These are phyloP conservation scores for Akanthomyces dipterigenus DNA, from an alignment of 2,329 filamentous ascomycete species.

Conservation along the genomic window DNA sequence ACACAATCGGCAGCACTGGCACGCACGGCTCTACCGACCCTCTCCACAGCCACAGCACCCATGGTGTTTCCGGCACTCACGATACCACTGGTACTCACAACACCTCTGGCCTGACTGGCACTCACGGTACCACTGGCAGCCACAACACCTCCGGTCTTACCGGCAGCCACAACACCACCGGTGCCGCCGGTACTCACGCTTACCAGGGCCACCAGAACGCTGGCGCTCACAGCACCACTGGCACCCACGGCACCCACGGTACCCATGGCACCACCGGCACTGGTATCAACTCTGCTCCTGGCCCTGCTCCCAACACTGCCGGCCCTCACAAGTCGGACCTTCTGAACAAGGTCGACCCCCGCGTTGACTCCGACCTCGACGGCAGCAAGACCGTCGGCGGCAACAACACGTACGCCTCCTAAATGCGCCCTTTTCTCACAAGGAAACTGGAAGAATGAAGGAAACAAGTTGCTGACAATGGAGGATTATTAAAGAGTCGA, in stretches of 20 bases:
- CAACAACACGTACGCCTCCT: conserved; percentile 39
- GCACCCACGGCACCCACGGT: conserved; percentile 12
- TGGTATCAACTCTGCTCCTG: conserved; percentile 21
- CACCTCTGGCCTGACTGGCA: conserved; percentile 13
- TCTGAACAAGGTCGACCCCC: conserved; percentile 49
- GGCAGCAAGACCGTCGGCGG: conserved; percentile 47
- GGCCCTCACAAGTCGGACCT: conserved; percentile 44
- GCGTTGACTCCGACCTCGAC: conserved; percentile 50
- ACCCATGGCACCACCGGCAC: conserved; percentile 13
- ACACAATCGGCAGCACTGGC: conserved; percentile 25
- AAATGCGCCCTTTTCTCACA: conserved; percentile 19
- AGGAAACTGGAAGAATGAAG: neutral
- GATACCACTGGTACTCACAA: conserved; percentile 8
- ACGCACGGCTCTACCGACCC: conserved; percentile 27
- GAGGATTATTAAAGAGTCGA: neutral
- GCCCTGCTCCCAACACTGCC: conserved; percentile 28
- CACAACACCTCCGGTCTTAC: conserved; percentile 14
- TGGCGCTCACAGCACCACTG: too few relatives aligned
- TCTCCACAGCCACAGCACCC: conserved; percentile 12
- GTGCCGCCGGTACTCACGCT: conserved; percentile 11
- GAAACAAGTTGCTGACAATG: conserved; percentile 1
- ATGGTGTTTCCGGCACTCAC: neutral
- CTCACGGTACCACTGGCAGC: conserved; percentile 13
- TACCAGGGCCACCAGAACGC: too few relatives aligned
- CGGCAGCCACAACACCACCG: conserved; percentile 19